Conservation (phyloP, 352 stramenopile species). For the Thalassiosira ordinaria region DNA sequence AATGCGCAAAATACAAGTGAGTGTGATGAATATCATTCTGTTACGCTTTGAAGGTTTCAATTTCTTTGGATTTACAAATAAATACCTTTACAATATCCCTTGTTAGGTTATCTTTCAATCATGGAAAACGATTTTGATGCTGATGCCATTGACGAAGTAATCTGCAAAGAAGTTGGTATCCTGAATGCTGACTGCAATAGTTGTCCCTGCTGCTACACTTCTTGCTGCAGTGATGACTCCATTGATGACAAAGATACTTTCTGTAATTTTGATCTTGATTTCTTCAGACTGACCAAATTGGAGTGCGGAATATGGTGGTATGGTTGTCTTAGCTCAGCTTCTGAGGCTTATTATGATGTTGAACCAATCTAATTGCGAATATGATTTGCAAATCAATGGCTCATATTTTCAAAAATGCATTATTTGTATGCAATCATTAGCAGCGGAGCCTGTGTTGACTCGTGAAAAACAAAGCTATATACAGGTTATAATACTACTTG, state of each 20-base stretch:
- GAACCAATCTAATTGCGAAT: no score
- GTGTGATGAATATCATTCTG: background rate
- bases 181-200: constrained; percentile 2
- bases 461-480: no score
- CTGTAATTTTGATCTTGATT: constrained; percentile 11
- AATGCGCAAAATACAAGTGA: background rate
- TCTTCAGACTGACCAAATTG: background rate
- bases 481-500: no score
- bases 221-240: background rate
- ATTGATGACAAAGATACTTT: background rate
- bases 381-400: no score
- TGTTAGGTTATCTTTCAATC: background rate
- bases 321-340: no score
- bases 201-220: background rate
- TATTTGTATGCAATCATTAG: no score
- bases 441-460: no score
- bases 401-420: no score
- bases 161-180: background rate
- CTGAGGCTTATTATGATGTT: background rate
- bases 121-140: constrained; percentile 6
- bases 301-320: background rate
- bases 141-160: constrained; percentile 5
- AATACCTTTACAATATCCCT: no score
- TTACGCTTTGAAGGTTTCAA: background rate
- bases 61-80: no score